These are phyloP conservation scores for Boletellus ananiceps DNA, from an alignment of 768 basidiomycete genomes.

Conservation along the genomic window DNA sequence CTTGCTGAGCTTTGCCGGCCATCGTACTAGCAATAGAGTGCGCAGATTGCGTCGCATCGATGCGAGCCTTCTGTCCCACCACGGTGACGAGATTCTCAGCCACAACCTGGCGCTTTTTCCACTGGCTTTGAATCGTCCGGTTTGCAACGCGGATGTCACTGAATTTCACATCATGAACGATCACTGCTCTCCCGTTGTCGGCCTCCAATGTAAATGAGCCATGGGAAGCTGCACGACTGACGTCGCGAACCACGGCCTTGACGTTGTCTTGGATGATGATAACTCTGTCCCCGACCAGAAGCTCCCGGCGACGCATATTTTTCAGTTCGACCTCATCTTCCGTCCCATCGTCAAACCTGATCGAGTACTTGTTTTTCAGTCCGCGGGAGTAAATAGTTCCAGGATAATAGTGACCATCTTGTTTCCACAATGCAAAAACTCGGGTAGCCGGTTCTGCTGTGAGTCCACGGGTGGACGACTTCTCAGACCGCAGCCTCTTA, in stretches of 20 bases:
- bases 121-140: constrained; percentile 46
- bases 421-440: constrained; percentile 68
- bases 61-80: constrained; percentile 33
- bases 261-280: constrained; percentile 31
- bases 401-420: constrained; percentile 55
- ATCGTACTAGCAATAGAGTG: constrained; percentile 37
- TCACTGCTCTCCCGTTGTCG: constrained; percentile 34
- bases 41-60: constrained; percentile 47
- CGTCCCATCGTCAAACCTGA: constrained; percentile 68
- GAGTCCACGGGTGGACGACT: constrained; percentile 20
- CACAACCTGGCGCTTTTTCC: constrained; percentile 50
- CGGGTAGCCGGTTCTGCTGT: constrained; percentile 39
- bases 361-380: constrained; percentile 33
- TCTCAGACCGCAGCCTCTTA: constrained; percentile 40
- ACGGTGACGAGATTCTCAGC: constrained; percentile 41
- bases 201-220: constrained; percentile 35
- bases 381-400: constrained; percentile 46
- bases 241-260: constrained; percentile 30
- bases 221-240: constrained; percentile 28
- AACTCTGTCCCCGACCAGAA: constrained; percentile 56
- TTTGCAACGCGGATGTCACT: constrained; percentile 46
- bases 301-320: constrained; percentile 49
- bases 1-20: constrained; percentile 33
- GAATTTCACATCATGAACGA: constrained; percentile 28
- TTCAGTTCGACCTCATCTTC: constrained; percentile 43